Conservation (phyloP, 1,139 yeast genomes). For the Pichiaceae sp. region DNA sequence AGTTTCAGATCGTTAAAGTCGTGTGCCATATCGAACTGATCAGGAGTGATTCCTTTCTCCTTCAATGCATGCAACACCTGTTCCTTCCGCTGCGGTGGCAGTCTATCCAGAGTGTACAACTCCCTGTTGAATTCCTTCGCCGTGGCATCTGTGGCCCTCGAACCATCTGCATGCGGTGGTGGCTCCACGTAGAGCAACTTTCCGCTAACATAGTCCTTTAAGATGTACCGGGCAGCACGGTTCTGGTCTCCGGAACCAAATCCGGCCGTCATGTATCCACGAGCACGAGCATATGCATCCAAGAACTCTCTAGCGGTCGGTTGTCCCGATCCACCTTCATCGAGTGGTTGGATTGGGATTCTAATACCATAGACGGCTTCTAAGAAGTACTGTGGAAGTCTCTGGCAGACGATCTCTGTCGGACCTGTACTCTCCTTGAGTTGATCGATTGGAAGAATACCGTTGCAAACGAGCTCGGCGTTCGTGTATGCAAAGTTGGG, state of each 20-base stretch:
- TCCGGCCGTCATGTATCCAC: constrained; percentile 97
- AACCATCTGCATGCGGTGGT: constrained; percentile 61
- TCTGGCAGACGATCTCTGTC: constrained; percentile 69
- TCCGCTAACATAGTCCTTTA: constrained; percentile 94
- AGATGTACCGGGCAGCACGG: constrained; percentile 84
- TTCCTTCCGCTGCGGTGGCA: constrained; percentile 70
- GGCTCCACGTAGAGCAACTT: constrained; percentile 80
- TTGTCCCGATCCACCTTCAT: constrained; percentile 82
- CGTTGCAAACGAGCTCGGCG: constrained; percentile 95
- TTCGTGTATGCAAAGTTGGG: constrained; percentile 96
- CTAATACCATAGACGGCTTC: constrained; percentile 95
- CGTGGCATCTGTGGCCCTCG: constrained; percentile 40
- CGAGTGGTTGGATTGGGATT: constrained; percentile 62
- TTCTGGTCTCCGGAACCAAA: constrained; percentile 96
- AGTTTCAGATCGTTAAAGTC: constrained; percentile 71
- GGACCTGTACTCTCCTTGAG: constrained; percentile 94
- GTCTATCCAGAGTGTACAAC: constrained; percentile 51
- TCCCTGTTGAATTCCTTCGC: constrained; percentile 64
- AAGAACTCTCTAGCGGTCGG: constrained; percentile 88
- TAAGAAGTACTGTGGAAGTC: constrained; percentile 80
- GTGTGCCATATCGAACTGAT: constrained; percentile 53
- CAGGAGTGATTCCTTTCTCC: constrained; percentile 42
- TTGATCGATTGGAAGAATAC: constrained; percentile 97
- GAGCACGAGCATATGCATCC: constrained; percentile 89
- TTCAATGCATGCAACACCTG: constrained; percentile 61